Evolutionary conservation across 2,329 filamentous ascomycete species (phyloP).

Genomic region (Mycosphaerella sp.): DNA sequence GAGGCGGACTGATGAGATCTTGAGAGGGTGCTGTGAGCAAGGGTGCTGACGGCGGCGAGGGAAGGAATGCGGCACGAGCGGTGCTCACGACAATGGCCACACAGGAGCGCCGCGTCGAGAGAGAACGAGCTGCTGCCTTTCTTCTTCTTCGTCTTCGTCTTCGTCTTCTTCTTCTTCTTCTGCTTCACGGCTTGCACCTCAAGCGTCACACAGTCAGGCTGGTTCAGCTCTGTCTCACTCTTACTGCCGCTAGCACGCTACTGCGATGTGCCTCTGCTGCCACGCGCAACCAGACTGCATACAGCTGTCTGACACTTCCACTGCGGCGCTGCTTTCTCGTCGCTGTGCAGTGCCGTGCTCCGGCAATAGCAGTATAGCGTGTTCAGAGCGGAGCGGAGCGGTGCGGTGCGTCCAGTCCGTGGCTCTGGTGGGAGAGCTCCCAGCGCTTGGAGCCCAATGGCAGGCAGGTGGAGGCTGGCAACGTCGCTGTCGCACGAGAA

Average conservation of each 20-base stretch:
- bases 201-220: not conserved
- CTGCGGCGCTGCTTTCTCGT: not conserved
- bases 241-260: not conserved
- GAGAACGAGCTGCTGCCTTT: not conserved
- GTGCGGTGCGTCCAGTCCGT: not conserved
- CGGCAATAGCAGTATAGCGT: not conserved
- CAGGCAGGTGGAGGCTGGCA: not conserved
- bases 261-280: not conserved
- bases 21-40: not conserved
- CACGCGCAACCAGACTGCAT: slow-evolving; percentile 1
- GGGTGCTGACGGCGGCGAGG: not conserved
- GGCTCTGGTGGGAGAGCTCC: not conserved
- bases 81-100: slow-evolving; percentile 3
- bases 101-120: not conserved
- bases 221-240: not conserved
- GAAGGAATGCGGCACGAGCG: slow-evolving; percentile 5
- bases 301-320: slow-evolving; percentile 1
- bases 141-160: no score
- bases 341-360: not conserved
- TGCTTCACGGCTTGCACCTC: not conserved
- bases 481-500: no score
- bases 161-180: no score
- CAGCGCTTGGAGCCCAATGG: slow-evolving; percentile 10
- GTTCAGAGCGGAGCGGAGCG: not conserved
- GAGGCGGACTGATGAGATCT: slow-evolving; percentile 12